Evolutionary conservation across 768 basidiomycete genomes (phyloP).

Genomic region (Coprinellus micaceus): DNA sequence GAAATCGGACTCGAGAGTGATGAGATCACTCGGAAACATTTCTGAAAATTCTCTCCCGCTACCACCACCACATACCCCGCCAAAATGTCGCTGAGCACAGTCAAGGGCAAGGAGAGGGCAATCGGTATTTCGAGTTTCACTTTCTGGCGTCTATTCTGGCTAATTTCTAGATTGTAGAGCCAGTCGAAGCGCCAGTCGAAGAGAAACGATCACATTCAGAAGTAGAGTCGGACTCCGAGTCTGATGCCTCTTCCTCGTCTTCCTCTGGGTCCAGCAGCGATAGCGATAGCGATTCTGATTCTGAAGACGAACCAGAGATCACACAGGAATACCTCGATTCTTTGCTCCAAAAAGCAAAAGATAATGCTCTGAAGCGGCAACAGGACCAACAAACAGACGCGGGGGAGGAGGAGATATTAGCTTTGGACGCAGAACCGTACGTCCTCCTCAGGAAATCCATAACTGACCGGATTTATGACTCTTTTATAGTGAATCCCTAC

Average conservation of each 20-base stretch:
- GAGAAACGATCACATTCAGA: slow-evolving; percentile 25
- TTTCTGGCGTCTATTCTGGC: background rate
- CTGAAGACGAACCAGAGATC: slow-evolving; percentile 44
- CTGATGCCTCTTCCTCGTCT: background rate
- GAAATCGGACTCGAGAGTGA: no score
- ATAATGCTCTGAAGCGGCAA: slow-evolving; percentile 41
- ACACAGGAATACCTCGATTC: slow-evolving; percentile 60
- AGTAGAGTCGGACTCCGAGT: slow-evolving; percentile 34
- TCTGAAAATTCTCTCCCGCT: no score
- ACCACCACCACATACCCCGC: background rate
- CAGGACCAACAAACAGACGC: slow-evolving; percentile 20
- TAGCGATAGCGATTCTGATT: slow-evolving; percentile 30
- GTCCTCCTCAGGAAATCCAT: slow-evolving; percentile 10
- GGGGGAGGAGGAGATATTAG: slow-evolving; percentile 54
- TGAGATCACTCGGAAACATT: no score
- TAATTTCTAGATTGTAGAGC: slow-evolving; percentile 12
- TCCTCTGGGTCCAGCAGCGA: slow-evolving; percentile 23
- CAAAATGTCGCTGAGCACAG: slow-evolving; percentile 17
- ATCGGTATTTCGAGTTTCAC: slow-evolving; percentile 25
- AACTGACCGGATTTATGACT: slow-evolving; percentile 7
- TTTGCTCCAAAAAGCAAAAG: slow-evolving; percentile 58
- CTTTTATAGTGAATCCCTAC: slow-evolving; percentile 45
- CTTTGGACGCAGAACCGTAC: slow-evolving; percentile 39
- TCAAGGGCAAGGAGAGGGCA: slow-evolving; percentile 46
- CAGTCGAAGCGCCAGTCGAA: slow-evolving; percentile 16